Percentiles rank a stretch among this genome's conserved stretches.
Evolutionary conservation across 169 alveolate genomes (phyloP).

Genomic region (Plasmodium vivax): DNA sequence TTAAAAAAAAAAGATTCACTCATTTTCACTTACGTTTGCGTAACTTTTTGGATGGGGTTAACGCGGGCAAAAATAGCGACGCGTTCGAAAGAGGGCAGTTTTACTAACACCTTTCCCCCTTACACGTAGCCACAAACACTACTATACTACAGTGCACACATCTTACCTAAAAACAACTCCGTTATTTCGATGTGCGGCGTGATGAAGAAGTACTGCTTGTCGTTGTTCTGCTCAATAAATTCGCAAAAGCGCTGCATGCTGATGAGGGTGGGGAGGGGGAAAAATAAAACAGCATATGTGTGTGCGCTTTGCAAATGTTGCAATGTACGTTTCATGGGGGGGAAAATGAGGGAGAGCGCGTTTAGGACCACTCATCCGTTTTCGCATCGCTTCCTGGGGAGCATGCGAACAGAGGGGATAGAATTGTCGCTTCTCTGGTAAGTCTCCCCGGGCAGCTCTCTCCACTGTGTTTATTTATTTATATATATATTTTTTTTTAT

Average conservation of each 20-base stretch:
- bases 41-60: background rate
- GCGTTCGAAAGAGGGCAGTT: background rate
- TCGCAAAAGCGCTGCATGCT: conserved; percentile 60
- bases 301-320: background rate
- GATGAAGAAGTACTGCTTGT: conserved; percentile 63
- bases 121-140: background rate
- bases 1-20: background rate
- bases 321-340: background rate
- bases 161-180: conserved; percentile 64
- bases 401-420: background rate
- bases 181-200: conserved; percentile 73
- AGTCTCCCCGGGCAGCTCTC: background rate
- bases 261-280: background rate
- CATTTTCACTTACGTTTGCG: background rate
- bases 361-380: background rate
- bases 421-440: background rate
- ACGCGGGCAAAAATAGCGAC: background rate
- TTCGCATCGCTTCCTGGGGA: background rate
- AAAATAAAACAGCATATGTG: background rate
- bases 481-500: background rate
- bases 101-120: background rate
- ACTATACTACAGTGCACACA: too few species aligned
- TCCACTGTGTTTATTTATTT: background rate
- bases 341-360: background rate
- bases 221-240: conserved; percentile 31